These are phyloP conservation scores for Neurospora sp. DNA, from an alignment of 495 filamentous ascomycete species.

Conservation along the genomic window DNA sequence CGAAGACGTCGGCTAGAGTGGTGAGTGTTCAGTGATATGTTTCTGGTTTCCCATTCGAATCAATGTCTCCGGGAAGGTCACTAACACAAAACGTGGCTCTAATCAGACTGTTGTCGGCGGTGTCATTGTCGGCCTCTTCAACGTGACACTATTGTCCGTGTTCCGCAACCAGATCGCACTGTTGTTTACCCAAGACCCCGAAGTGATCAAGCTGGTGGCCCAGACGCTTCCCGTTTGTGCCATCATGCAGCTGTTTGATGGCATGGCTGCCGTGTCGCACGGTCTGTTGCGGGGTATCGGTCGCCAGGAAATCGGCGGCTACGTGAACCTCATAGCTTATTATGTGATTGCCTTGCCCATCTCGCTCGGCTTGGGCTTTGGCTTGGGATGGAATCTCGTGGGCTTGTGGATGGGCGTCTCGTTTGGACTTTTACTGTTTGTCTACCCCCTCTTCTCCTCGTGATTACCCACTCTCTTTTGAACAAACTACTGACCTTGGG, in stretches of 20 bases:
- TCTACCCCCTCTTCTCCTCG: constrained; percentile 1
- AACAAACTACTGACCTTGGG: neutral
- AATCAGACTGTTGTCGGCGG: constrained; percentile 48
- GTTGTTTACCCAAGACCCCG: constrained; percentile 71
- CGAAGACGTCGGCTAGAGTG: constrained; percentile 60
- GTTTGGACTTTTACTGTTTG: constrained; percentile 50
- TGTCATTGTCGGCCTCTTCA: constrained; percentile 62
- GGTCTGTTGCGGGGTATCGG: constrained; percentile 78
- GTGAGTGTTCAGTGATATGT: constrained; percentile 23
- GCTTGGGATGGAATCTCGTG: constrained; percentile 57
- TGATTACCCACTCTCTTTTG: neutral
- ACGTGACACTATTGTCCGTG: constrained; percentile 54
- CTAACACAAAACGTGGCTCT: constrained; percentile 5
- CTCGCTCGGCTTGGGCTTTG: constrained; percentile 66
- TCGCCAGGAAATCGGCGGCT: constrained; percentile 79
- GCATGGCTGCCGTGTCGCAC: constrained; percentile 65
- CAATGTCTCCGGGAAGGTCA: neutral
- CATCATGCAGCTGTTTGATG: constrained; percentile 82
- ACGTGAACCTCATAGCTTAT: constrained; percentile 74
- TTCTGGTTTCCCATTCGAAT: neutral
- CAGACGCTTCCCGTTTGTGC: constrained; percentile 66
- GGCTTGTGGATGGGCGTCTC: constrained; percentile 81
- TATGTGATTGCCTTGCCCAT: constrained; percentile 80
- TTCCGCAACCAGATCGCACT: constrained; percentile 59
- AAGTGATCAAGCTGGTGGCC: constrained; percentile 68